Evolutionary conservation across 2,329 filamentous ascomycete species (phyloP).

Genomic region (Fusarium liriodendri): DNA sequence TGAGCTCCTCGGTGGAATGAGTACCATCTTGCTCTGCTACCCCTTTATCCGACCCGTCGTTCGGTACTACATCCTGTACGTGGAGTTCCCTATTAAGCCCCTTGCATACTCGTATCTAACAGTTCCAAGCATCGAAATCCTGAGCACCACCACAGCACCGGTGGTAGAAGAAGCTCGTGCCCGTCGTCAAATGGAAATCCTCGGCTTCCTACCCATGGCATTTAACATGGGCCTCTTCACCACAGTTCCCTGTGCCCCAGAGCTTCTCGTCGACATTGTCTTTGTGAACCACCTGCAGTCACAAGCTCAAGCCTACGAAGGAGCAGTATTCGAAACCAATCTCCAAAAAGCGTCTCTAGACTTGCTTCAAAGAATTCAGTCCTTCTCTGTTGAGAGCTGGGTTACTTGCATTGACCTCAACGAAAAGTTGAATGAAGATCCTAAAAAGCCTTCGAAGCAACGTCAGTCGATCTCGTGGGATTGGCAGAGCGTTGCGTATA

Average conservation of each 20-base stretch:
- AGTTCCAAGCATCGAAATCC: conserved; percentile 13
- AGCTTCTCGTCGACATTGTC: conserved; percentile 33
- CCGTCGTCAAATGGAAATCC: conserved; percentile 15
- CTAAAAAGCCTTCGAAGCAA: neutral
- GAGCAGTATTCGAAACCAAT: neutral
- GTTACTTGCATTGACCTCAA: neutral
- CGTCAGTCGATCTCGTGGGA: neutral
- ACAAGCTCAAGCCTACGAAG: neutral
- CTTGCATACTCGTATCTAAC: neutral
- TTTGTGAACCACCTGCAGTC: conserved; percentile 38
- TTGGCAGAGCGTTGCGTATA: conserved; percentile 22
- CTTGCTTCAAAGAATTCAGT: conserved; percentile 24
- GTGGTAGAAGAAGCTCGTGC: neutral
- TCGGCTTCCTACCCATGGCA: conserved; percentile 16
- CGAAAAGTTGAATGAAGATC: neutral
- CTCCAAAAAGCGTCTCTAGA: neutral
- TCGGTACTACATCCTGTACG: conserved; percentile 27
- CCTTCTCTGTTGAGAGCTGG: conserved; percentile 36
- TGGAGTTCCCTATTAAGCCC: no score
- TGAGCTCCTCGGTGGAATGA: conserved; percentile 17
- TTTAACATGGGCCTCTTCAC: conserved; percentile 36
- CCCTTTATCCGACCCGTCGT: neutral
- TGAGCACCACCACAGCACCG: conserved; percentile 25
- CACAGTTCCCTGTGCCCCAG: conserved; percentile 26
- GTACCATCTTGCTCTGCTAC: neutral